phyloP scores from a whole-genome alignment of 176 grass and related monocot species.

The Ampelocalamus luodianensis region DNA sequence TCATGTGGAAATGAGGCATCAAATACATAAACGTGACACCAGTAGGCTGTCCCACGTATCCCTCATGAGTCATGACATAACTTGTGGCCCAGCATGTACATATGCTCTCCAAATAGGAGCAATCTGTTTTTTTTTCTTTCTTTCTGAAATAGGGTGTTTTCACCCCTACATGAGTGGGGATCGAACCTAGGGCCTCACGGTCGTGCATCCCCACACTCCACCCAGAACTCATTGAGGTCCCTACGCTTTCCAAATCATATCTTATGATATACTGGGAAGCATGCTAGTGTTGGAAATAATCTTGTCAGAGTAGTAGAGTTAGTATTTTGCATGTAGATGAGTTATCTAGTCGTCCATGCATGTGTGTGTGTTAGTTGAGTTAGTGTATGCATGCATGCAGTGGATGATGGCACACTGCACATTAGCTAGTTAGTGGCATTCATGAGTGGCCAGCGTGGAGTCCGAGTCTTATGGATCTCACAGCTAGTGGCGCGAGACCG shows the following conservation, averaged over 20 bases:
- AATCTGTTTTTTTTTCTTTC: background rate
- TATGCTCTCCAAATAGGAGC: background rate
- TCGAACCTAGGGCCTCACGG: background rate
- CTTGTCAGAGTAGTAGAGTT: no score
- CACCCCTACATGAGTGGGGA: background rate
- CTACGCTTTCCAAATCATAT: background rate
- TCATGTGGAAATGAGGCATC: background rate
- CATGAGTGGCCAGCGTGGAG: no score
- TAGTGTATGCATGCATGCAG: no score
- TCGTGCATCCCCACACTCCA: background rate
- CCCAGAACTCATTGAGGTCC: background rate
- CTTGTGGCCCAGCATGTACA: background rate
- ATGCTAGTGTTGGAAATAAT: no score
- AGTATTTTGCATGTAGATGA: no score
- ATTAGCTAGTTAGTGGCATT: no score
- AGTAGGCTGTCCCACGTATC: background rate
- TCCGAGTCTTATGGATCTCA: no score
- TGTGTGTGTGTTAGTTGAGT: no score
- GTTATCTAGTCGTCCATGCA: no score
- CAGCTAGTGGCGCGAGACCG: no score
- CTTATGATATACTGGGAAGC: background rate
- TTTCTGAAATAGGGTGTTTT: background rate
- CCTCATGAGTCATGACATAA: background rate
- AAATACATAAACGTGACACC: background rate
- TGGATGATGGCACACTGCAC: no score